A percentile compares a stretch with the other conserved stretches of the same genome.
phyloP scores from a whole-genome alignment of 805 yeast genomes.

The Ascoidea asiatica region DNA sequence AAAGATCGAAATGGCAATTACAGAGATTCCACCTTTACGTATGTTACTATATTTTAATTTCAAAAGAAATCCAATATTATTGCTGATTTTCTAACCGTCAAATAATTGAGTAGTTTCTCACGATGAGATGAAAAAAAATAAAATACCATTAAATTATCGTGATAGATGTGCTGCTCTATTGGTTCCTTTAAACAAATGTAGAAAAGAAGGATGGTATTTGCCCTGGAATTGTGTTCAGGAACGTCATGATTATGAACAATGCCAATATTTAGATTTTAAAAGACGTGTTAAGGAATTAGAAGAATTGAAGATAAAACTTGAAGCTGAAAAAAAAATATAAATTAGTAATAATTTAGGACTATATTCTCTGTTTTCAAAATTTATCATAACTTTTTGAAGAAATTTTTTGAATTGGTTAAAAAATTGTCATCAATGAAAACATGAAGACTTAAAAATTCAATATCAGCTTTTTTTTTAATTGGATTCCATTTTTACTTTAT shows the following conservation, averaged over 20 bases:
- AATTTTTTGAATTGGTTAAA: too few relatives aligned
- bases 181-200: constrained; percentile 49
- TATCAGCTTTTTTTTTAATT: too few relatives aligned
- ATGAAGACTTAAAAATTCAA: too few relatives aligned
- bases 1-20: constrained; percentile 18
- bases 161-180: constrained; percentile 68
- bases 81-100: not conserved
- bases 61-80: not conserved
- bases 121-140: constrained; percentile 71
- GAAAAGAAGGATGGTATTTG: constrained; percentile 38
- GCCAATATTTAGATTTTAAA: constrained; percentile 70
- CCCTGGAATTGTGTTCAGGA: constrained; percentile 70
- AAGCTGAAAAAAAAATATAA: not conserved
- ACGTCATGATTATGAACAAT: constrained; percentile 75
- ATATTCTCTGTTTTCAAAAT: too few relatives aligned
- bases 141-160: constrained; percentile 67
- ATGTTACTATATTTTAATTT: constrained; percentile 13
- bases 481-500: too few relatives aligned
- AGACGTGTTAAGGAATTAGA: constrained; percentile 67
- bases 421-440: too few relatives aligned
- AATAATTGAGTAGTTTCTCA: constrained; percentile 38
- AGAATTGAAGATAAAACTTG: constrained; percentile 24
- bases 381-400: too few relatives aligned
- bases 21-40: constrained; percentile 29
- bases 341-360: too few relatives aligned